These are phyloP conservation scores for Adenanthera pavonina DNA, from an alignment of 306 rosid genomes.

Conservation along the genomic window DNA sequence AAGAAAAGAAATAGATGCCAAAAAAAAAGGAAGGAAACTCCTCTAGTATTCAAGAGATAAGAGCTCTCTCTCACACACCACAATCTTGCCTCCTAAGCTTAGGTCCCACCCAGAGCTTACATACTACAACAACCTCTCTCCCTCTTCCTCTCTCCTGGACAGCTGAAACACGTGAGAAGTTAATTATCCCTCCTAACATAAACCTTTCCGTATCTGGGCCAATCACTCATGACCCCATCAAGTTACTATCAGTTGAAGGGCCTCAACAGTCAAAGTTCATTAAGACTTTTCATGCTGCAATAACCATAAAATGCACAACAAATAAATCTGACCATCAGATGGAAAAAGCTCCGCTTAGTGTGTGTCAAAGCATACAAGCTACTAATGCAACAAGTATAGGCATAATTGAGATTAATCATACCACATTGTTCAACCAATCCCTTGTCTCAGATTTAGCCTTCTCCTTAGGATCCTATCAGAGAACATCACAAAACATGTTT, in stretches of 20 bases:
- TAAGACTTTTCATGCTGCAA: neutral
- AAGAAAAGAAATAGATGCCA: no score
- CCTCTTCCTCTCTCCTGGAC: neutral
- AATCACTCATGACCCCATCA: neutral
- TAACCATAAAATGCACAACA: constrained; percentile 27
- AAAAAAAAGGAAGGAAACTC: neutral
- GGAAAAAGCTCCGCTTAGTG: constrained; percentile 22
- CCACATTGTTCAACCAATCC: constrained; percentile 98
- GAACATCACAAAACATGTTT: constrained; percentile 39
- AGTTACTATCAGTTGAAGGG: constrained; percentile 28
- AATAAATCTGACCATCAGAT: constrained; percentile 22
- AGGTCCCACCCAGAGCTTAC: neutral
- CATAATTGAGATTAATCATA: constrained; percentile 49
- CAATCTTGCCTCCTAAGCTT: neutral
- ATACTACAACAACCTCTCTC: neutral
- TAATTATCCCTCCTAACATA: neutral
- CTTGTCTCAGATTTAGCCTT: constrained; percentile 96
- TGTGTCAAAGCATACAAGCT: constrained; percentile 11
- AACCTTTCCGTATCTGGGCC: neutral
- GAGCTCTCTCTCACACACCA: neutral
- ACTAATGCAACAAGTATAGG: constrained; percentile 24
- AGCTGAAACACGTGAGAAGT: neutral
- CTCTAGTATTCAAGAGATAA: neutral
- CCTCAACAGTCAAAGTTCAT: constrained; percentile 35
- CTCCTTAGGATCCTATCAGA: constrained; percentile 89